These are phyloP conservation scores for Mesotaenium endlicherianum DNA, from an alignment of 139 green algal genomes.

Conservation along the genomic window DNA sequence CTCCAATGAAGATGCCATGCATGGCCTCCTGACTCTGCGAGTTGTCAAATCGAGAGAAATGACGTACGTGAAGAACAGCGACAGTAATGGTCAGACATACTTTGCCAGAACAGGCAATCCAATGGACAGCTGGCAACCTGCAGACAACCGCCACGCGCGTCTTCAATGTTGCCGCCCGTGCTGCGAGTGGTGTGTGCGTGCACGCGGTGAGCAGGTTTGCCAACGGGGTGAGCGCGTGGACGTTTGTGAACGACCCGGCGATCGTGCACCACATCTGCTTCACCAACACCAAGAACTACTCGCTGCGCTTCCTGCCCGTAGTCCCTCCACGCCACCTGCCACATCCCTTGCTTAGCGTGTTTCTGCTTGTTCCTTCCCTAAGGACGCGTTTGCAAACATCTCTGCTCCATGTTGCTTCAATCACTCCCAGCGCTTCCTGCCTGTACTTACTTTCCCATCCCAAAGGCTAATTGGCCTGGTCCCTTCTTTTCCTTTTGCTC, in stretches of 20 bases:
- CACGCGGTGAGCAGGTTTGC: slow-evolving; percentile 15
- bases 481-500: no score
- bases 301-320: slow-evolving; percentile 62
- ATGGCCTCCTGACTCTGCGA: no score
- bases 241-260: slow-evolving; percentile 54
- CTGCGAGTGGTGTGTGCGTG: not conserved
- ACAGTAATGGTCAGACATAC: no score
- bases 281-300: slow-evolving; percentile 70
- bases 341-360: not conserved
- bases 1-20: no score
- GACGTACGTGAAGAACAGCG: no score
- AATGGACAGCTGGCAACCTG: no score
- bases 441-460: no score
- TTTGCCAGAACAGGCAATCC: not conserved
- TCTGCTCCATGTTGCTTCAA: not conserved
- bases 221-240: slow-evolving; percentile 19
- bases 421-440: no score
- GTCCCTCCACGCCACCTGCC: not conserved
- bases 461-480: no score
- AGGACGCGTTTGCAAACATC: not conserved
- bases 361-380: not conserved
- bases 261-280: slow-evolving; percentile 66
- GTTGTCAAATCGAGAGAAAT: no score
- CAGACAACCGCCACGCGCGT: no score
- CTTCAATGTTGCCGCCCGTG: not conserved